Percentiles rank a stretch among this genome's conserved stretches.
phyloP scores from a whole-genome alignment of 2,329 filamentous ascomycete genomes.

The Fusarium albidum region DNA sequence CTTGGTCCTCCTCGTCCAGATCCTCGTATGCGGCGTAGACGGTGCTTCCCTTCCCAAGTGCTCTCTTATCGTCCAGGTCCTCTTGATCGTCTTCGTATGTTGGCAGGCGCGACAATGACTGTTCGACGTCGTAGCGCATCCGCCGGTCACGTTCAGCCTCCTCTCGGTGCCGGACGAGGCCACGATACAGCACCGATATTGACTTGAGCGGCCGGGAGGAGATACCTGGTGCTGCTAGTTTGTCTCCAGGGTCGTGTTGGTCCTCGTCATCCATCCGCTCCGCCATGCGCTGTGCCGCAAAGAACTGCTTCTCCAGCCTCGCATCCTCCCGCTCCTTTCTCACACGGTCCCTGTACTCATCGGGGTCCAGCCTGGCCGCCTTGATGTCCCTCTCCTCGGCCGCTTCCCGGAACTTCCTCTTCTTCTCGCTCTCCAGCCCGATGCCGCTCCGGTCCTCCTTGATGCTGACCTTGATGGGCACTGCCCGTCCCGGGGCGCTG shows the following conservation, averaged over 20 bases:
- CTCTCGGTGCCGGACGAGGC: conserved; percentile 73
- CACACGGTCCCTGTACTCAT: conserved; percentile 77
- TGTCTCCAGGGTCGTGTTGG: too few relatives aligned
- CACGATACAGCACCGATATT: conserved; percentile 82
- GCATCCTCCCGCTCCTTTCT: conserved; percentile 74
- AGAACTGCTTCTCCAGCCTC: conserved; percentile 73
- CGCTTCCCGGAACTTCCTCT: conserved; percentile 75
- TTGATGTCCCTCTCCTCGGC: conserved; percentile 66
- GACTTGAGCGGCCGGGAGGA: conserved; percentile 65
- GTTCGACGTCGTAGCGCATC: conserved; percentile 71
- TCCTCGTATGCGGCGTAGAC: conserved; percentile 70
- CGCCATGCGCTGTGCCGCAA: conserved; percentile 82
- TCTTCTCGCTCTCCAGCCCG: conserved; percentile 83
- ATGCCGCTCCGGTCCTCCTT: conserved; percentile 86
- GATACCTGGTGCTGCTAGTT: conserved; percentile 47
- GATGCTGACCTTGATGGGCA: conserved; percentile 79
- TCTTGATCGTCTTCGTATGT: conserved; percentile 75
- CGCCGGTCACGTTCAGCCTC: conserved; percentile 73
- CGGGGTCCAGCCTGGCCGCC: conserved; percentile 68
- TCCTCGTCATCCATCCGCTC: conserved; percentile 75
- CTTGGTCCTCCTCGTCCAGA: conserved; percentile 79
- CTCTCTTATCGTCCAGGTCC: conserved; percentile 75
- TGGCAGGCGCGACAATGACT: conserved; percentile 69
- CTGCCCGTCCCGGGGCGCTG: conserved; percentile 51
- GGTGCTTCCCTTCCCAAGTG: conserved; percentile 66